A percentile compares a stretch with the other conserved stretches of the same genome.
Evolutionary conservation across 495 filamentous ascomycete species (phyloP).

Genomic region (Penicillium daleae): DNA sequence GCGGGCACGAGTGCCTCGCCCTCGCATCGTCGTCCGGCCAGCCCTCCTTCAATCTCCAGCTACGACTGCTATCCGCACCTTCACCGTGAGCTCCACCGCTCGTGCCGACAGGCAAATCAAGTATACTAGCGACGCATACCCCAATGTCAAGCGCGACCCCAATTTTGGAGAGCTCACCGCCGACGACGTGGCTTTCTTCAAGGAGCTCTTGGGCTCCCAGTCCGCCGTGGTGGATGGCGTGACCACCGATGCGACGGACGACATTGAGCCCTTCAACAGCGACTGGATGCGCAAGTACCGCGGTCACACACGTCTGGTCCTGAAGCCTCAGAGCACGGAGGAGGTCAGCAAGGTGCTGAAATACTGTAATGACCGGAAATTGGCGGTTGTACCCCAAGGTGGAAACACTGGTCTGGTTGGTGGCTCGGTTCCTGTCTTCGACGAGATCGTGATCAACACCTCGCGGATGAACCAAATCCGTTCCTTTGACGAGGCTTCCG

Average conservation of each 20-base stretch:
- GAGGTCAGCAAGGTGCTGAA: slow-evolving; percentile 86
- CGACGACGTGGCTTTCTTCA: slow-evolving; percentile 82
- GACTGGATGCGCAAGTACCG: slow-evolving; percentile 99
- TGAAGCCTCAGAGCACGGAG: slow-evolving; percentile 80
- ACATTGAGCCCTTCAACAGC: slow-evolving; percentile 90
- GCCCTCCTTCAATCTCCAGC: slow-evolving; percentile 25
- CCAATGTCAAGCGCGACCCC: slow-evolving; percentile 75
- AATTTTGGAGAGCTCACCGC: slow-evolving; percentile 69
- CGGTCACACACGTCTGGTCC: slow-evolving; percentile 81
- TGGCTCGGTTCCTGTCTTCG: slow-evolving; percentile 92
- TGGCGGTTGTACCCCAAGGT: slow-evolving; percentile 97
- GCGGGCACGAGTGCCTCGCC: slow-evolving; percentile 44
- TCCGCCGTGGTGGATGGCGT: slow-evolving; percentile 86
- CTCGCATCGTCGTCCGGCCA: slow-evolving; percentile 33
- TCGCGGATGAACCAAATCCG: slow-evolving; percentile 86
- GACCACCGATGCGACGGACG: slow-evolving; percentile 68
- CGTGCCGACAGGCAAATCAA: slow-evolving; percentile 56
- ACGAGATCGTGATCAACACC: slow-evolving; percentile 94
- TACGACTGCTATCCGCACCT: slow-evolving; percentile 35
- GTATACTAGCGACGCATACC: slow-evolving; percentile 84
- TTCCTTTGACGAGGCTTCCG: slow-evolving; percentile 91
- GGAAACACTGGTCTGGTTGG: slow-evolving; percentile 96
- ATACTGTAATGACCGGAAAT: slow-evolving; percentile 88
- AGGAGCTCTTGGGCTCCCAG: slow-evolving; percentile 69
- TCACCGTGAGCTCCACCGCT: slow-evolving; percentile 38